Evolutionary conservation across 192 early-diverging fungal species (phyloP).

Genomic region (Podochytrium sp.): DNA sequence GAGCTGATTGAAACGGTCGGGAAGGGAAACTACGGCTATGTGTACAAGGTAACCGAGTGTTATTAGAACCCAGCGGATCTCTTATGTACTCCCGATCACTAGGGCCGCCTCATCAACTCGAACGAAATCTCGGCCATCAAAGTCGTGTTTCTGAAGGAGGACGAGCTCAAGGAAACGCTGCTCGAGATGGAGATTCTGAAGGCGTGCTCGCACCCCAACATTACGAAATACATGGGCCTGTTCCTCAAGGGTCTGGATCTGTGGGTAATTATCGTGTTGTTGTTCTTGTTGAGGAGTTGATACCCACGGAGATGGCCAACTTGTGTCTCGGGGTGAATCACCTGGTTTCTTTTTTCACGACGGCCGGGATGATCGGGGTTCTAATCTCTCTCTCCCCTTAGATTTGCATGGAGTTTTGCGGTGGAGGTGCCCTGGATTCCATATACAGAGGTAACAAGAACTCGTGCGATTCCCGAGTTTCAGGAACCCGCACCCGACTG

Average conservation of each 20-base stretch:
- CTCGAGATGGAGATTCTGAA: conserved; percentile 72
- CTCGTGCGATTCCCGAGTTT: neutral
- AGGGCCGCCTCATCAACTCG: conserved; percentile 56
- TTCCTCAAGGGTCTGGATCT: conserved; percentile 68
- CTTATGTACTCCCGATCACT: neutral
- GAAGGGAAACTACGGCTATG: conserved; percentile 73
- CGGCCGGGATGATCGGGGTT: neutral
- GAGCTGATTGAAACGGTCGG: conserved; percentile 70
- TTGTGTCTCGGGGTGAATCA: neutral
- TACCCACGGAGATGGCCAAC: neutral
- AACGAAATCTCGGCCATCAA: conserved; percentile 64
- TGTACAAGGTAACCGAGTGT: conserved; percentile 57
- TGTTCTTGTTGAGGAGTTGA: neutral
- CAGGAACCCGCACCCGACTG: neutral
- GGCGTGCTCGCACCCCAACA: conserved; percentile 59
- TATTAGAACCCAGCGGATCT: neutral
- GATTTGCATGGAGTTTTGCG: conserved; percentile 72
- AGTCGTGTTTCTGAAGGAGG: conserved; percentile 68
- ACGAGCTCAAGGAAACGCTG: conserved; percentile 66
- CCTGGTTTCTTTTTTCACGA: neutral
- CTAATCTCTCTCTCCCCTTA: conserved; percentile 3
- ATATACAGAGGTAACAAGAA: conserved; percentile 56
- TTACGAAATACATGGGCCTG: conserved; percentile 61
- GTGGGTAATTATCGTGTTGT: conserved; percentile 49
- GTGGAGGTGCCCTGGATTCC: conserved; percentile 62